Evolutionary conservation across 2,329 filamentous ascomycete species (phyloP).

Genomic region (Boeremia exigua): DNA sequence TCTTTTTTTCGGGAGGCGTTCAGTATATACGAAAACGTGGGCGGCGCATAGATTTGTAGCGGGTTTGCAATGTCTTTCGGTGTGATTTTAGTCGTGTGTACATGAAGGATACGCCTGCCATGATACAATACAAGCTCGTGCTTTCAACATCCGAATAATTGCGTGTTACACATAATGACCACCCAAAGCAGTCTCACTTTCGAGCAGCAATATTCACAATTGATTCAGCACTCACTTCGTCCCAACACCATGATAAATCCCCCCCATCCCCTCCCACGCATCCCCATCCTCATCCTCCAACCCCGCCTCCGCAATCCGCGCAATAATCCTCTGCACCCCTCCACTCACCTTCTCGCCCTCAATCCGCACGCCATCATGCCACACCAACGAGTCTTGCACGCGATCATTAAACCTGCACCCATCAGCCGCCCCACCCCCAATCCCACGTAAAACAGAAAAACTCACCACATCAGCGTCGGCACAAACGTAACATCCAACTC

Average conservation of each 20-base stretch:
- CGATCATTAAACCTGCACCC: conserved; percentile 24
- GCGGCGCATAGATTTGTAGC: not conserved
- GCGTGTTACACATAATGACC: no score
- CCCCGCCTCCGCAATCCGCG: conserved; percentile 32
- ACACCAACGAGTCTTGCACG: conserved; percentile 29
- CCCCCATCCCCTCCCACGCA: conserved; percentile 15
- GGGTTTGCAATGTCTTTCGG: not conserved
- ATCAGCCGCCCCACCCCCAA: not conserved
- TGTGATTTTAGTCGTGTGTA: no score
- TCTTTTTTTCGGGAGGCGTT: not conserved
- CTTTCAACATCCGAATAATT: no score
- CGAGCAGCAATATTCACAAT: no score
- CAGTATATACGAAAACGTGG: not conserved
- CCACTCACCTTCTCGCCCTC: conserved; percentile 31
- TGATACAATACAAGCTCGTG: no score
- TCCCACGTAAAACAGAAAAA: not conserved
- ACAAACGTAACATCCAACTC: conserved; percentile 32
- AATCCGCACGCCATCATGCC: conserved; percentile 33
- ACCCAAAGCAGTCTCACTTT: no score
- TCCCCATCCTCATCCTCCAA: conserved; percentile 31
- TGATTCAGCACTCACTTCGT: not conserved
- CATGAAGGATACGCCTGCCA: no score
- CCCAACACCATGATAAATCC: conserved; percentile 10
- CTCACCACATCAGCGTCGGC: conserved; percentile 32
- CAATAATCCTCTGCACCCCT: conserved; percentile 32